Base-by-base conservation (phyloP, 2,329 filamentous ascomycete species). In the Xylaria multiplex region DNA sequence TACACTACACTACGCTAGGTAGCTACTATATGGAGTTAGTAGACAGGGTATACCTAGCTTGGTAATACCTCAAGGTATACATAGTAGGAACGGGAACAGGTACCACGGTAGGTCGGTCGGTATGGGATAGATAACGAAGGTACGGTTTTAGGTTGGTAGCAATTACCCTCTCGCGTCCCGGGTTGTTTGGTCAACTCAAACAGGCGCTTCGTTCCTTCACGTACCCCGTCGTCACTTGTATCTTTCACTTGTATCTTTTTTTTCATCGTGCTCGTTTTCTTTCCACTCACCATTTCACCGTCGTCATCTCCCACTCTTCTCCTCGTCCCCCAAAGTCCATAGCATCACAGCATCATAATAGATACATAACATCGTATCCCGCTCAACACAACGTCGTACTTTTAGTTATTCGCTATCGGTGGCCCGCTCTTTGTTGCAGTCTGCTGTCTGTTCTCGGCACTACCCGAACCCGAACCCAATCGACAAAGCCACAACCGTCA, bases 181-280 rank as follows among this genome's bases (percentile, higher is more conserved):
- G 65, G 61, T 62, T 61, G 61, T 61, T 65, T 65, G 62, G 62
- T 50, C 61, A 56, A 67, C 65, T 59, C 60, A 27, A 8, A 45
- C 37, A 57, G 30, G 40, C 42, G 48, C 65, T 57, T 61, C 37
- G 35, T 49, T 59, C 56, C 61, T 61, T 60, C 56, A 46, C 37
- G 6, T 56, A 30, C 46, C 37, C 32, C 27, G 27, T 27, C 27
- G 27, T 27, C 27, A 27, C 27, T 5, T 11, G 7, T 53, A 19
- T 50, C 42, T 19, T 60, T 46, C 43, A 42, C 14, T 49, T 45
- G 6, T 19, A 14, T 16, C 2, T 48, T 48, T 48, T 13, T 40
- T 54, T 42, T 55, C 16, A 14, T 35, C 37, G 22, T 30, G 53
- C 37, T 43, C 30, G 46, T 50, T 49, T 56, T 45, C 59, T 22